These are phyloP conservation scores for Lentinula detonsa DNA, from an alignment of 768 basidiomycete species.

Conservation along the genomic window DNA sequence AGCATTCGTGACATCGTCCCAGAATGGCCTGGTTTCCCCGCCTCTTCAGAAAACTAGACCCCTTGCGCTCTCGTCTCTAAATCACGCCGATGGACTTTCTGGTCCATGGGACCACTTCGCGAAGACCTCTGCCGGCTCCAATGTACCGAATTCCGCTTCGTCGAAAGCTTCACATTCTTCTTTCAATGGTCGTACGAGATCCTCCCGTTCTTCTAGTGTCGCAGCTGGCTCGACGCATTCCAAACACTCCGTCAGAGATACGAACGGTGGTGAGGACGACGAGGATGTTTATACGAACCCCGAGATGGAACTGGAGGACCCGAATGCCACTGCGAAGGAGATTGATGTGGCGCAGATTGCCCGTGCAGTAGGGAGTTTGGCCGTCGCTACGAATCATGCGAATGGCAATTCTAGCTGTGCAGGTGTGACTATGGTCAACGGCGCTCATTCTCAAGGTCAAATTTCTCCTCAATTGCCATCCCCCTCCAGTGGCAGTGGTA, in stretches of 20 bases:
- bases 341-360: neutral
- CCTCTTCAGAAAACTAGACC: neutral
- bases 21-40: neutral
- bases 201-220: neutral
- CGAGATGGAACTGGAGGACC: neutral
- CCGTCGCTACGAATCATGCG: slow-evolving; percentile 39
- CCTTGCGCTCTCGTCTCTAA: slow-evolving; percentile 8
- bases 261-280: neutral
- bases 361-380: slow-evolving; percentile 40
- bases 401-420: neutral
- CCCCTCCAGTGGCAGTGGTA: slow-evolving; percentile 26
- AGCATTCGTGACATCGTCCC: slow-evolving; percentile 1
- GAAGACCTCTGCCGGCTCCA: neutral
- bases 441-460: slow-evolving; percentile 28
- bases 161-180: neutral
- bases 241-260: neutral
- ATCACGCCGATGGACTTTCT: slow-evolving; percentile 7
- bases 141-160: neutral
- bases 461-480: slow-evolving; percentile 75
- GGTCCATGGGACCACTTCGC: neutral
- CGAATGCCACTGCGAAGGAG: slow-evolving; percentile 1
- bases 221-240: neutral
- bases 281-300: slow-evolving; percentile 5
- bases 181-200: neutral
- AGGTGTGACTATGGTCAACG: neutral